Conservation (phyloP, 139 green algal species). For the Gonium pectorale region DNA sequence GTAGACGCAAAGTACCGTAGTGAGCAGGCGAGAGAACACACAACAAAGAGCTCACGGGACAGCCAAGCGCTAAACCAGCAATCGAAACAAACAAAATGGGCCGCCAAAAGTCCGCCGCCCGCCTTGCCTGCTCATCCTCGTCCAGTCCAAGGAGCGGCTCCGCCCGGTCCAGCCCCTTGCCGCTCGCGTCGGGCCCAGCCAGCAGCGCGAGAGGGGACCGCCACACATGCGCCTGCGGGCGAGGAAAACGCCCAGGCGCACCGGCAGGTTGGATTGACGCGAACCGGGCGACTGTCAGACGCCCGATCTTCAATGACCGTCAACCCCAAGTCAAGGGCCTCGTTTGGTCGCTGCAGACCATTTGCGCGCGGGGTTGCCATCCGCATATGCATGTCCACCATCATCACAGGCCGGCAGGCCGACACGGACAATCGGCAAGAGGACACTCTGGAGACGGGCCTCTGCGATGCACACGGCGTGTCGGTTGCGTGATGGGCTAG, state of each 20-base stretch:
- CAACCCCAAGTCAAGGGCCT: too few relatives aligned
- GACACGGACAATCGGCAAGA: not conserved
- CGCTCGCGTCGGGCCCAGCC: not conserved
- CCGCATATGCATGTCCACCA: not conserved
- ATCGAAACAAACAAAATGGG: not conserved
- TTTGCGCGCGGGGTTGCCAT: too few relatives aligned
- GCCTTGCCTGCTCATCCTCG: slow-evolving; percentile 1
- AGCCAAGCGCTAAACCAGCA: not conserved
- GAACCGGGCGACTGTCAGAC: not conserved
- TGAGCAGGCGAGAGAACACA: too few relatives aligned
- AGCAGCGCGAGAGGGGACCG: slow-evolving; percentile 17
- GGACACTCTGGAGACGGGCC: too few relatives aligned
- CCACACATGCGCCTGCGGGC: slow-evolving; percentile 10
- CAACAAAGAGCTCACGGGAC: not conserved
- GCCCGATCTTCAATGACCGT: too few relatives aligned
- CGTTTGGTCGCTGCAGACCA: too few relatives aligned
- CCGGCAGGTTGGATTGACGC: not conserved
- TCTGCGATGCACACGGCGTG: not conserved
- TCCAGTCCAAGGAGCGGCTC: not conserved
- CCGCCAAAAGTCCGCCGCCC: not conserved
- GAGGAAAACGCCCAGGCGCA: not conserved
- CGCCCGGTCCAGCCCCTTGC: not conserved
- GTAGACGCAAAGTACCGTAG: not conserved
- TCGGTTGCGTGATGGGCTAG: not conserved
- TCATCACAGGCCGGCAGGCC: not conserved